Conservation (phyloP, 208 protist genomes). For the Paratrypanosoma confusum region DNA sequence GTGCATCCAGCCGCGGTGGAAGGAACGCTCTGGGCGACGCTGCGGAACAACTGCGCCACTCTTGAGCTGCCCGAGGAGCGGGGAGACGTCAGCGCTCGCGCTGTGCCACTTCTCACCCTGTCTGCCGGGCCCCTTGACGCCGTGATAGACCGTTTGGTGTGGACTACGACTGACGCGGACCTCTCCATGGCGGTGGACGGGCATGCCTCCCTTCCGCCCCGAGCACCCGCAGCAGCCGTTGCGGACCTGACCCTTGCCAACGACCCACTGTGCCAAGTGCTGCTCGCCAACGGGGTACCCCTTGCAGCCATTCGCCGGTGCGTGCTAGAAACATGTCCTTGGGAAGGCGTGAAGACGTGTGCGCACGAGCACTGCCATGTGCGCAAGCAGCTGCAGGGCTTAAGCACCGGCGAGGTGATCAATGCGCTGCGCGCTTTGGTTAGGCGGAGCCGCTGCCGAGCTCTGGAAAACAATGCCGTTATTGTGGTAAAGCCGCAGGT, state of each 20-base stretch:
- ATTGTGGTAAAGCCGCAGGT: constrained; percentile 72
- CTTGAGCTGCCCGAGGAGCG: too few relatives aligned
- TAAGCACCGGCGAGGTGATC: constrained; percentile 27
- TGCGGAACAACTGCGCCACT: too few relatives aligned
- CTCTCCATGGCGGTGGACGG: too few relatives aligned
- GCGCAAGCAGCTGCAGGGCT: constrained; percentile 8
- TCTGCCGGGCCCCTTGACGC: constrained; percentile 49
- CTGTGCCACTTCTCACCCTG: constrained; percentile 21
- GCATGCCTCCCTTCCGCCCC: too few relatives aligned
- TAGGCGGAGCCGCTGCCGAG: constrained; percentile 12
- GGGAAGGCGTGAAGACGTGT: neutral
- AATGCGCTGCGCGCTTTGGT: constrained; percentile 19
- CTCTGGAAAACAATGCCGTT: constrained; percentile 57
- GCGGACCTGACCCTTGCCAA: too few relatives aligned
- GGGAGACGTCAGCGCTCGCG: too few relatives aligned
- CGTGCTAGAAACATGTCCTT: constrained; percentile 1
- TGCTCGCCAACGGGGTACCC: constrained; percentile 39
- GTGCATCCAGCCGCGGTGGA: constrained; percentile 4
- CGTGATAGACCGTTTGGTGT: constrained; percentile 43
- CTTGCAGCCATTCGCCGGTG: constrained; percentile 15
- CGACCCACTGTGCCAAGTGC: constrained; percentile 27
- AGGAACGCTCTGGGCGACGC: too few relatives aligned
- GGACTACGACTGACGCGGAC: constrained; percentile 13
- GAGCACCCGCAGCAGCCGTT: too few relatives aligned
- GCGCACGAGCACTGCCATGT: constrained; percentile 14